phyloP scores from a whole-genome alignment of 148 eudicot genomes.

The Rheum nobile region DNA sequence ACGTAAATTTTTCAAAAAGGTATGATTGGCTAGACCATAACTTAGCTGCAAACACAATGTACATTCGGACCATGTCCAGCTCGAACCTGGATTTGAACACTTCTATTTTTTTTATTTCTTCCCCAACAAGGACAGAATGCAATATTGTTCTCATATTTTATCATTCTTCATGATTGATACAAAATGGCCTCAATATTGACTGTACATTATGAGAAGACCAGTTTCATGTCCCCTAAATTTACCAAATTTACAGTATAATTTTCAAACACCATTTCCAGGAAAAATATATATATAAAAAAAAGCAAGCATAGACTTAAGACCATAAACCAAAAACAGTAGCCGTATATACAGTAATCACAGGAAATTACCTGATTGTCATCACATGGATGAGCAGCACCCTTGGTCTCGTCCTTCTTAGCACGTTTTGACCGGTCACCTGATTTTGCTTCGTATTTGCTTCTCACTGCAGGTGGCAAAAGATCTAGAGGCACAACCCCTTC shows the following conservation, averaged over 20 bases:
- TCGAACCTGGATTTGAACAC: neutral
- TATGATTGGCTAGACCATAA: neutral
- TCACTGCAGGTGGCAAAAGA: slow-evolving; percentile 58
- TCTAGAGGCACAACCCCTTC: slow-evolving; percentile 96
- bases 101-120: neutral
- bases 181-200: neutral
- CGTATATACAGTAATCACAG: neutral
- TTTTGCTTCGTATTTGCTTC: slow-evolving; percentile 76
- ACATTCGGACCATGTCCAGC: neutral
- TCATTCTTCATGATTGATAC: neutral
- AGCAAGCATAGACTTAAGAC: neutral
- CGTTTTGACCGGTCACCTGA: slow-evolving; percentile 78
- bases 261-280: neutral
- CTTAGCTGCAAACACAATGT: neutral
- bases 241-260: neutral
- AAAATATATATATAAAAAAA: neutral
- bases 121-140: neutral
- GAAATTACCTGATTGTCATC: slow-evolving; percentile 69
- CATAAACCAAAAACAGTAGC: no score
- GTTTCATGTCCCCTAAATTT: neutral
- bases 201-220: neutral
- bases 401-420: slow-evolving; percentile 81
- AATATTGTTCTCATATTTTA: no score
- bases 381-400: slow-evolving; percentile 39
- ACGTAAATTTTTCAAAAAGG: neutral